Conservation (phyloP, 805 yeast genomes). For the Zygoascus tannicola region DNA sequence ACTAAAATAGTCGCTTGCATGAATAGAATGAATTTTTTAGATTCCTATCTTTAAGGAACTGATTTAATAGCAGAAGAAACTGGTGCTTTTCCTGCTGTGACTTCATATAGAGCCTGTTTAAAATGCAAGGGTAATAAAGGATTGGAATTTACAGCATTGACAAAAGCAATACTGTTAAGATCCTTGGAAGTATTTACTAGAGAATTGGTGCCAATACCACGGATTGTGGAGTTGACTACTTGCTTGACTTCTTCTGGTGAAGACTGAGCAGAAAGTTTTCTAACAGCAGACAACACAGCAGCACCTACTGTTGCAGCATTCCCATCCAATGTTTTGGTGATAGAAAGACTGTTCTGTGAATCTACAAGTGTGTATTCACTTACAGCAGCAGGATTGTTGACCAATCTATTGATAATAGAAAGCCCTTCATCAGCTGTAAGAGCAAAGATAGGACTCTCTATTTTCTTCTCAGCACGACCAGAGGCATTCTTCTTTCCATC, state of each 20-base stretch:
- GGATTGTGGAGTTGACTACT: neutral
- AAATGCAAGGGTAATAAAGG: neutral
- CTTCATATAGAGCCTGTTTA: conserved; percentile 1
- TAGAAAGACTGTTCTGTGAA: neutral
- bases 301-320: conserved; percentile 1
- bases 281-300: neutral
- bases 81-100: conserved; percentile 2
- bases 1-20: no score
- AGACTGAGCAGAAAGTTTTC: neutral
- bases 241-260: neutral
- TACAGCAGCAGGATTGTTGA: neutral
- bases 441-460: neutral
- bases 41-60: neutral
- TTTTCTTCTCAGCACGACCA: neutral
- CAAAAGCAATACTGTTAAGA: neutral
- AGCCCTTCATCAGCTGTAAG: conserved; percentile 1
- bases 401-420: conserved; percentile 1
- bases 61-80: conserved; percentile 1
- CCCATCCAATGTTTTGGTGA: neutral
- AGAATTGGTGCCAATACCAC: neutral
- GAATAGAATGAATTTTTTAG: no score
- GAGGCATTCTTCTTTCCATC: neutral
- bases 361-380: neutral
- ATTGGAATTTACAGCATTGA: conserved; percentile 5
- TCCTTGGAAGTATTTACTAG: neutral